phyloP scores from a whole-genome alignment of 768 basidiomycete genomes.

The Clavulina sp. region DNA sequence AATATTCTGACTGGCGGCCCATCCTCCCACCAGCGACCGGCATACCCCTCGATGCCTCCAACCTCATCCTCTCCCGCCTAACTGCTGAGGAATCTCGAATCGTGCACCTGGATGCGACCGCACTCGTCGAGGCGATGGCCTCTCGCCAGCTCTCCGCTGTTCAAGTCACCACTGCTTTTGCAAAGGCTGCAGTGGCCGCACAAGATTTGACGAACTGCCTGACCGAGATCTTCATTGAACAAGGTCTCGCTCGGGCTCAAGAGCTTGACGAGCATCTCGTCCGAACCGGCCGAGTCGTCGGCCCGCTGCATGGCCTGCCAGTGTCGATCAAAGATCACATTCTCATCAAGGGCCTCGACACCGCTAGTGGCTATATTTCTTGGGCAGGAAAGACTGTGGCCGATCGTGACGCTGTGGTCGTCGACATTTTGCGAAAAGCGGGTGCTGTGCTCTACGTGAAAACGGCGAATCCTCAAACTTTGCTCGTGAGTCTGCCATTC shows the following conservation, averaged over 20 bases:
- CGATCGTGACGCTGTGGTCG: constrained; percentile 14
- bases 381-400: constrained; percentile 26
- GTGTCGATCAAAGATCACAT: constrained; percentile 27
- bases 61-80: constrained; percentile 8
- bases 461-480: constrained; percentile 32
- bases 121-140: constrained; percentile 17
- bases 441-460: constrained; percentile 31
- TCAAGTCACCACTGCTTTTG: constrained; percentile 22
- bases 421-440: constrained; percentile 26
- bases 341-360: constrained; percentile 27
- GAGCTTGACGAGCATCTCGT: constrained; percentile 32
- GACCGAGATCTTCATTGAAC: constrained; percentile 36
- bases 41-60: not conserved
- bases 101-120: constrained; percentile 23
- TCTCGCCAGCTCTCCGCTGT: constrained; percentile 22
- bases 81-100: constrained; percentile 19
- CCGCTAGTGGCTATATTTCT: constrained; percentile 20
- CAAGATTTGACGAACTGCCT: constrained; percentile 20
- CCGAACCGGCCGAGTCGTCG: constrained; percentile 23
- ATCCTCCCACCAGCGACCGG: not conserved
- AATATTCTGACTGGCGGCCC: not conserved
- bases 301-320: constrained; percentile 13
- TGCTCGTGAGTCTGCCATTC: constrained; percentile 23
- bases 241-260: constrained; percentile 23
- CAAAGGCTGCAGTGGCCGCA: constrained; percentile 21